Evolutionary conservation across 83 land plant genomes (phyloP).

Genomic region (Isoetes engelmannii): DNA sequence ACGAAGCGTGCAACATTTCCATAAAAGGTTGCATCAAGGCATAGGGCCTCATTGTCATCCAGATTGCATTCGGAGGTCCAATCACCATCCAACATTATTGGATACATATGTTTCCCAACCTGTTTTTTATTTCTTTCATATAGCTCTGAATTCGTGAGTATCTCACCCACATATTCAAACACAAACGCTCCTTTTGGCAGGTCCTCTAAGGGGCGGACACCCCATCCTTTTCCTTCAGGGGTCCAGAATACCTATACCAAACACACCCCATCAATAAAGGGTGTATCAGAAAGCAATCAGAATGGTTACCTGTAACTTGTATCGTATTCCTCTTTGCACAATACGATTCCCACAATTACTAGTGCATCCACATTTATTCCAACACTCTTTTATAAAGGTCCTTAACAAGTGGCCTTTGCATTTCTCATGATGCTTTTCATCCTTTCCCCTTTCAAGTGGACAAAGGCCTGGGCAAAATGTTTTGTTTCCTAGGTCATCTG

Average conservation of each 20-base stretch:
- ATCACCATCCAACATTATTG: background rate
- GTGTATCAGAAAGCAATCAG: too few relatives aligned
- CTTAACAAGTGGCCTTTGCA: conserved; percentile 82
- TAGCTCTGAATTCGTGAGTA: conserved; percentile 5
- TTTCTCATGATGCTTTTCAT: conserved; percentile 32
- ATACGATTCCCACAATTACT: conserved; percentile 81
- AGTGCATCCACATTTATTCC: conserved; percentile 87
- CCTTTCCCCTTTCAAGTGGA: conserved; percentile 27
- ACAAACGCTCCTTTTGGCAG: conserved; percentile 16
- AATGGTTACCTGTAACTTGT: conserved; percentile 58
- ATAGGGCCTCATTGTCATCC: background rate
- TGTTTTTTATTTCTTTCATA: conserved; percentile 5
- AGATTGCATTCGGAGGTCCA: background rate
- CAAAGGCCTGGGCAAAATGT: conserved; percentile 33
- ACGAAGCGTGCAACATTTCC: conserved; percentile 14
- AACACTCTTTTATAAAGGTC: conserved; percentile 86
- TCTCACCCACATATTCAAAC: conserved; percentile 12
- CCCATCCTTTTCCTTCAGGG: conserved; percentile 11
- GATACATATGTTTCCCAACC: background rate
- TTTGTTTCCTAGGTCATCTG: conserved; percentile 21
- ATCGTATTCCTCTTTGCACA: conserved; percentile 77
- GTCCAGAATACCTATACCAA: conserved; percentile 15
- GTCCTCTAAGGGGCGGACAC: conserved; percentile 3
- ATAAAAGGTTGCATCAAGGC: conserved; percentile 6
- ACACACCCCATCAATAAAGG: too few relatives aligned